Base-by-base conservation (phyloP, 108 stramenopile species). In the Asterionellopsis glacialis region DNA sequence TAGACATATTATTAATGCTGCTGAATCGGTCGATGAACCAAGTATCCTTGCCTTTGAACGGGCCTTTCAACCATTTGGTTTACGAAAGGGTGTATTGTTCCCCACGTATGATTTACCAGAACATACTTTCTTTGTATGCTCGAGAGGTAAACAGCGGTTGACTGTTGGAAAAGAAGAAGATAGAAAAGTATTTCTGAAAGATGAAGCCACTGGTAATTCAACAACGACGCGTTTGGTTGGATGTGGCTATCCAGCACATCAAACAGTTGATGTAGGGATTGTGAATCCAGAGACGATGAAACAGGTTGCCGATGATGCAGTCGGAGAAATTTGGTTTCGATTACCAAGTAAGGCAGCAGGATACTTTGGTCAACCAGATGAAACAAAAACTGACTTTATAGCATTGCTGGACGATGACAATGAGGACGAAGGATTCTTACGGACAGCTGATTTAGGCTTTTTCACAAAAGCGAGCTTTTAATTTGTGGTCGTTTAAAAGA, bases 41-140 rank as follows among this genome's bases (percentile, higher is more conserved):
- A 74, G 89, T 22, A 86, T 97, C 38, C 74, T 82, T n/a, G 59
- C 83, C 9, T 99, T 97, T 61, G 64, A 75, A 16, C 61, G 63
- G 1, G 73, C 77, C 10, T 97, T 97, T 72, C 50, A 55, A 14
- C 75, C 81, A 10, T 83, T 77, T 67, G 95, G 96, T 16, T 68
- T 99, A 24, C 61, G 41, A 28, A 50, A 60, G 11, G 63, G 68
- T 18, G 92, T 84, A 24, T 94, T 97, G 42, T 84, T 64, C 56
- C 96, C 96, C 12, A 95, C 95, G 18, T 99, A 98, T 69, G 99
- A 98, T 0, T 67, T 99, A 28, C 98, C 99, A 6, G 99, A 99
- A 74, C 92, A 95, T 59, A 98, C 98, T 18, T 97, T 99, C 11
- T 97, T 95, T 68, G 97, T 98, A 24, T 87, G 91, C 44, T 87